Conservation (phyloP, 2,329 filamentous ascomycete genomes). For the Fusarium incarnatum region DNA sequence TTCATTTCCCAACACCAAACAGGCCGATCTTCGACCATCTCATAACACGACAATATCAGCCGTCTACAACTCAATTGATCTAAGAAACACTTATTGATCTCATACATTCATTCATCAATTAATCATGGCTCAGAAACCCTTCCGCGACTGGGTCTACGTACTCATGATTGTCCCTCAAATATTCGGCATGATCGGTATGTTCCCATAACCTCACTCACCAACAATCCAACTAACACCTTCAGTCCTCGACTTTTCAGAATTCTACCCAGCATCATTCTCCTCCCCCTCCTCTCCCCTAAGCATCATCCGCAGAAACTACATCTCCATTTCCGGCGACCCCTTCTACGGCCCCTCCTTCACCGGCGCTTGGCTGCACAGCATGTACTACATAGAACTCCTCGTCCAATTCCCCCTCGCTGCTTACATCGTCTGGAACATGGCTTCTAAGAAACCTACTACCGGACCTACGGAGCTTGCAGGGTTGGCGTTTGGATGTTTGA, state of each 20-base stretch:
- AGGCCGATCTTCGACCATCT: not conserved
- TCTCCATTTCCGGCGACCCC: slow-evolving; percentile 63
- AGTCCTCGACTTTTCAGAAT: slow-evolving; percentile 66
- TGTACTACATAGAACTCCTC: slow-evolving; percentile 62
- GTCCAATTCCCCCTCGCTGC: slow-evolving; percentile 63
- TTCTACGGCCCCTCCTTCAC: slow-evolving; percentile 58
- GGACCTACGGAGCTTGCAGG: slow-evolving; percentile 62
- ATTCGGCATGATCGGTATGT: slow-evolving; percentile 54
- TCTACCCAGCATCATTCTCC: slow-evolving; percentile 63
- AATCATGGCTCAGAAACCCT: slow-evolving; percentile 46
- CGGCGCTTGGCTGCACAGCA: slow-evolving; percentile 63
- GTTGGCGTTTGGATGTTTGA: slow-evolving; percentile 64
- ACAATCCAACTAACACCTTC: slow-evolving; percentile 11
- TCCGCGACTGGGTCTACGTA: slow-evolving; percentile 54
- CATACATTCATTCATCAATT: no score
- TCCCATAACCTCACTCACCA: not conserved
- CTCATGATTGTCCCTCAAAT: slow-evolving; percentile 51
- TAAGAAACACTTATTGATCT: no score
- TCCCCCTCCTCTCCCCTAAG: slow-evolving; percentile 59
- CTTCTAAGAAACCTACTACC: slow-evolving; percentile 49
- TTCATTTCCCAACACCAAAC: slow-evolving; percentile 27
- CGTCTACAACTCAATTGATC: not conserved
- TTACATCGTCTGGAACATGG: slow-evolving; percentile 60
- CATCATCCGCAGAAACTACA: slow-evolving; percentile 60
- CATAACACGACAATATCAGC: not conserved